Percentiles rank a stretch among this genome's conserved stretches.
Evolutionary conservation across 345 rosid genomes (phyloP).

Genomic region (Populus nigra): DNA sequence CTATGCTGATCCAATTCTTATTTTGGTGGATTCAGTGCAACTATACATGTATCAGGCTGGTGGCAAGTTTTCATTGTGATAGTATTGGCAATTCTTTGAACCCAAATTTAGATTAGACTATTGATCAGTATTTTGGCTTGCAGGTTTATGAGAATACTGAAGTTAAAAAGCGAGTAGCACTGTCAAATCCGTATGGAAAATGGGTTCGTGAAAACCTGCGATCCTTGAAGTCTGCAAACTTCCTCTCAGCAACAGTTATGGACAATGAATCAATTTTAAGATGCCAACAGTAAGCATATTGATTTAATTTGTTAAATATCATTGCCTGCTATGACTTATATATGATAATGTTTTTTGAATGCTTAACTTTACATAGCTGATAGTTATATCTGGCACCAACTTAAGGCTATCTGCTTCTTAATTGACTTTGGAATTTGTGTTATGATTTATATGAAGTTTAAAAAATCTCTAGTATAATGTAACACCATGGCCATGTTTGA

Average conservation of each 20-base stretch:
- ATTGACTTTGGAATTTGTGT: neutral
- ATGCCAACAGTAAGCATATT: constrained; percentile 74
- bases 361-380: neutral
- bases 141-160: constrained; percentile 96
- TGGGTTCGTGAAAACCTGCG: constrained; percentile 79
- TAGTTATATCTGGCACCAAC: neutral
- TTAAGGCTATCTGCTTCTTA: neutral
- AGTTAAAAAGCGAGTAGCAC: constrained; percentile 82
- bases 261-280: constrained; percentile 79
- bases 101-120: neutral
- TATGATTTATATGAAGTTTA: neutral
- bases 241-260: constrained; percentile 59
- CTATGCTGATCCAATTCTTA: neutral
- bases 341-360: neutral
- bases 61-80: neutral
- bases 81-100: neutral
- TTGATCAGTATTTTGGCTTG: constrained; percentile 15
- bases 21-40: neutral
- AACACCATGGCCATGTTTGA: neutral
- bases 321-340: neutral
- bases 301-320: constrained; percentile 1
- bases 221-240: constrained; percentile 64
- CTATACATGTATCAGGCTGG: neutral
- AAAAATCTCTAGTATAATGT: neutral
- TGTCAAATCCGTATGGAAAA: constrained; percentile 75